Evolutionary conservation across 225 moss, liverwort and hornwort species (phyloP).

Genomic region (Anthoceros angustus): DNA sequence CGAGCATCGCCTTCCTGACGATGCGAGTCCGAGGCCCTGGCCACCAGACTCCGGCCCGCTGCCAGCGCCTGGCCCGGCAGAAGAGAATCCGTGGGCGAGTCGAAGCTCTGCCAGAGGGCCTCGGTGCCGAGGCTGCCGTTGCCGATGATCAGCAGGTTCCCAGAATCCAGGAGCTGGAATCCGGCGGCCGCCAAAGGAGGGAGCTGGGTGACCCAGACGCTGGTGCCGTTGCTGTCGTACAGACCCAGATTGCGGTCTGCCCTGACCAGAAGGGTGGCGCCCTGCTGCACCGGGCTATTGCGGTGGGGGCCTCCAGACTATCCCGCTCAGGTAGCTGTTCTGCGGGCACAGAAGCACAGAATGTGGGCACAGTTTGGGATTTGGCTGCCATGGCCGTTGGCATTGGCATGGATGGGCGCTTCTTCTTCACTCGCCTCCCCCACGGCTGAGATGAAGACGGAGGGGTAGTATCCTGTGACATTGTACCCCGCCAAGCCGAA

Average conservation of each 20-base stretch:
- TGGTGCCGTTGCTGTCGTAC: neutral
- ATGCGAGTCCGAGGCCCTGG: neutral
- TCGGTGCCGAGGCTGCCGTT: neutral
- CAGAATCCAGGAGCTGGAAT: constrained; percentile 4
- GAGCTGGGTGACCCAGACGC: constrained; percentile 5
- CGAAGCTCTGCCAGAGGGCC: constrained; percentile 14
- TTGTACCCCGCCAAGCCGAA: neutral
- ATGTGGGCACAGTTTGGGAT: too few species aligned
- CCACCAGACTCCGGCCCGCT: constrained; percentile 8
- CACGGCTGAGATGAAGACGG: neutral
- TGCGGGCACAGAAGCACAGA: too few species aligned
- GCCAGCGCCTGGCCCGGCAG: constrained; percentile 10
- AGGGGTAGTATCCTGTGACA: neutral
- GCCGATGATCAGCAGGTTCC: constrained; percentile 6
- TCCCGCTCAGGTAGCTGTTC: too few species aligned
- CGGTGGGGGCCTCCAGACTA: constrained; percentile 12
- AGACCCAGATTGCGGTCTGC: constrained; percentile 6
- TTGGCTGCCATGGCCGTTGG: too few species aligned
- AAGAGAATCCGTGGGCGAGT: constrained; percentile 10
- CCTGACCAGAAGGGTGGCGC: neutral
- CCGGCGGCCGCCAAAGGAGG: neutral
- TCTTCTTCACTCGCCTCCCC: neutral
- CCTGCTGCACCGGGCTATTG: neutral
- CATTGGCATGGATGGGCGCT: neutral
- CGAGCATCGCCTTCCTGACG: constrained; percentile 4